These are phyloP conservation scores for Pleomassaria siparia DNA, from an alignment of 2,329 filamentous ascomycete species.

Conservation along the genomic window DNA sequence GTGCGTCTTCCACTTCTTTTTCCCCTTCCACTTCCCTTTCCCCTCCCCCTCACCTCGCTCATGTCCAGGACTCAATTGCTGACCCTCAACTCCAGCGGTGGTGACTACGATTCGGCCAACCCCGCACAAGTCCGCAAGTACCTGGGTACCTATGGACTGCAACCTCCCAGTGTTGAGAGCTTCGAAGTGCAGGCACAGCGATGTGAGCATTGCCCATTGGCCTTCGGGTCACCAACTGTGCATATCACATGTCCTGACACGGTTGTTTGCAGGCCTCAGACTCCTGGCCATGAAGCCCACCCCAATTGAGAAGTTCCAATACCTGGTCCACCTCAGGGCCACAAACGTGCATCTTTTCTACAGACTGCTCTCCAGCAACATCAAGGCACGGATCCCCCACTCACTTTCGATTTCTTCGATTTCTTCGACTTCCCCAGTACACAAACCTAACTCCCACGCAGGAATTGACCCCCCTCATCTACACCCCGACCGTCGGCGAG, in stretches of 20 bases:
- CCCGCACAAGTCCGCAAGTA: conserved; percentile 52
- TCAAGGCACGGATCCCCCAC: conserved; percentile 48
- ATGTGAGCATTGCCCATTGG: too few relatives aligned
- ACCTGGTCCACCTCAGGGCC: conserved; percentile 73
- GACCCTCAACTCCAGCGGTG: conserved; percentile 31
- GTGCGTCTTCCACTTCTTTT: conserved; percentile 17
- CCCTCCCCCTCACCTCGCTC: background rate
- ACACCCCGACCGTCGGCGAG: conserved; percentile 90
- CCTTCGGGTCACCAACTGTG: too few relatives aligned
- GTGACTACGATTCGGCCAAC: conserved; percentile 55
- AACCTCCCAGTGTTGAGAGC: conserved; percentile 53
- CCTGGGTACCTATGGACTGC: conserved; percentile 56
- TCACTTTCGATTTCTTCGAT: background rate
- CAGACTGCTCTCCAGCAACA: conserved; percentile 73
- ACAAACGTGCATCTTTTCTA: conserved; percentile 82
- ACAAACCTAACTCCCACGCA: conserved; percentile 47
- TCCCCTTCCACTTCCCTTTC: background rate
- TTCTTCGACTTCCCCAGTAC: background rate
- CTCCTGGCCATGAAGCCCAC: conserved; percentile 72
- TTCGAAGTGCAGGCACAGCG: conserved; percentile 53
- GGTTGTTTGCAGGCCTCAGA: conserved; percentile 65
- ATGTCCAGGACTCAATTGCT: conserved; percentile 14
- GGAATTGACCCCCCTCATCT: conserved; percentile 81
- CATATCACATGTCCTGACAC: too few relatives aligned
- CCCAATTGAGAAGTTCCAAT: conserved; percentile 79